A percentile compares a stretch with the other conserved stretches of the same genome.
phyloP scores from a whole-genome alignment of 2,329 filamentous ascomycete species.

The Zymoseptoria tritici region DNA sequence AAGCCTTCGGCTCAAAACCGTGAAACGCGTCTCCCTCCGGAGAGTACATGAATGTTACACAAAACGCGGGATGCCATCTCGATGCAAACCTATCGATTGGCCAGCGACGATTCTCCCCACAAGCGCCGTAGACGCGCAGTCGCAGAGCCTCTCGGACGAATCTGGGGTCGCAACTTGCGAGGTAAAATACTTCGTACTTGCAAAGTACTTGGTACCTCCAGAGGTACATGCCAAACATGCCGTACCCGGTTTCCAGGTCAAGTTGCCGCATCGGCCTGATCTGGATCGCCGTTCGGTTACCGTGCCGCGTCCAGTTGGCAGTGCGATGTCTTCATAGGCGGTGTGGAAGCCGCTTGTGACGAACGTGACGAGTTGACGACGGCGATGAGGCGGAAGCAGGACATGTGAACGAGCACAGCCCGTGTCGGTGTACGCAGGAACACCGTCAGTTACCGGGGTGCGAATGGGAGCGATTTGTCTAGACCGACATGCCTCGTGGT shows the following conservation, averaged over 20 bases:
- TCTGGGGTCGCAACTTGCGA: too few species aligned
- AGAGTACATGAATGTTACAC: neutral
- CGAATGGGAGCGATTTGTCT: neutral
- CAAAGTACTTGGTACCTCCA: neutral
- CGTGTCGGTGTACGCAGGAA: neutral
- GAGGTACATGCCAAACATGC: neutral
- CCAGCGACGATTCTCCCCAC: neutral
- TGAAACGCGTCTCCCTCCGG: neutral
- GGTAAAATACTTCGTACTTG: too few species aligned
- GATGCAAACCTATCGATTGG: neutral
- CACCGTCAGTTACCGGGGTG: neutral
- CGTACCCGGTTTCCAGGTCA: neutral
- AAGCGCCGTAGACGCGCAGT: neutral
- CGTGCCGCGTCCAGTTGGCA: neutral
- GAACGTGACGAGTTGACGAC: neutral
- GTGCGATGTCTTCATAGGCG: neutral
- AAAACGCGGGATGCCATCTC: neutral
- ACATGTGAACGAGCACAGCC: neutral
- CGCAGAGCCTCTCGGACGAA: neutral
- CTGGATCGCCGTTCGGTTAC: neutral
- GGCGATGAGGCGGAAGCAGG: neutral
- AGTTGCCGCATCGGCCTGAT: neutral
- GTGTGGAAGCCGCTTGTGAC: neutral
- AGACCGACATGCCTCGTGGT: neutral
- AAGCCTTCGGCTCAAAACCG: neutral